phyloP scores from a whole-genome alignment of 164 flowering plant genomes.

The Chimonanthus praecox region DNA sequence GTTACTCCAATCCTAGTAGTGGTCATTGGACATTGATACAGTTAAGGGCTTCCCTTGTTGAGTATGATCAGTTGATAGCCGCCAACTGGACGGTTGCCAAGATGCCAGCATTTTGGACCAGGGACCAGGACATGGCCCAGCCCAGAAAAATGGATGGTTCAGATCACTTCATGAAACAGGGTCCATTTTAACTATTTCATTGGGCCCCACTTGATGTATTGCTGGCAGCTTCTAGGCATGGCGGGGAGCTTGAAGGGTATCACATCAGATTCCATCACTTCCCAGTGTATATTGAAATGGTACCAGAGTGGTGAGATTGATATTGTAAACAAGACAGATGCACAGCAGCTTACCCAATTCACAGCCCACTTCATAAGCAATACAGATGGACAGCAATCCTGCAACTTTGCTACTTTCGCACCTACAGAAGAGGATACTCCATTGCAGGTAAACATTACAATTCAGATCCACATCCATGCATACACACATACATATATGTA shows the following conservation, averaged over 20 bases:
- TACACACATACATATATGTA: background rate
- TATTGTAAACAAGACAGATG: constrained; percentile 42
- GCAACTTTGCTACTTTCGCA: constrained; percentile 69
- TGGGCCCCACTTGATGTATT: background rate
- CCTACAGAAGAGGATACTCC: constrained; percentile 58
- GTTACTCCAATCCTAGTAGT: no score
- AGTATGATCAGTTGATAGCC: no score
- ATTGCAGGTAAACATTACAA: constrained; percentile 49
- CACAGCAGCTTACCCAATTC: constrained; percentile 46
- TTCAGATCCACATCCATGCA: background rate
- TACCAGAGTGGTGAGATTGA: constrained; percentile 47
- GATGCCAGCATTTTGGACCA: background rate
- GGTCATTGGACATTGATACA: no score
- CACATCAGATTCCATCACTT: constrained; percentile 63
- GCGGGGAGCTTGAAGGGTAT: constrained; percentile 73
- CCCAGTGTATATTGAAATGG: constrained; percentile 58
- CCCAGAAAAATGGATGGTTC: background rate
- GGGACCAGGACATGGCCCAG: background rate
- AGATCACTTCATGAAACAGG: background rate
- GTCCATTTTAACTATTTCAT: background rate
- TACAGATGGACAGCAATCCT: constrained; percentile 48
- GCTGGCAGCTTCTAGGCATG: constrained; percentile 68
- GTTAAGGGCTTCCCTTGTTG: no score
- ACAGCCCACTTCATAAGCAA: constrained; percentile 58
- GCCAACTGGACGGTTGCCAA: no score